phyloP scores from a whole-genome alignment of 2,329 filamentous ascomycete species.

The Xylariales sp. region DNA sequence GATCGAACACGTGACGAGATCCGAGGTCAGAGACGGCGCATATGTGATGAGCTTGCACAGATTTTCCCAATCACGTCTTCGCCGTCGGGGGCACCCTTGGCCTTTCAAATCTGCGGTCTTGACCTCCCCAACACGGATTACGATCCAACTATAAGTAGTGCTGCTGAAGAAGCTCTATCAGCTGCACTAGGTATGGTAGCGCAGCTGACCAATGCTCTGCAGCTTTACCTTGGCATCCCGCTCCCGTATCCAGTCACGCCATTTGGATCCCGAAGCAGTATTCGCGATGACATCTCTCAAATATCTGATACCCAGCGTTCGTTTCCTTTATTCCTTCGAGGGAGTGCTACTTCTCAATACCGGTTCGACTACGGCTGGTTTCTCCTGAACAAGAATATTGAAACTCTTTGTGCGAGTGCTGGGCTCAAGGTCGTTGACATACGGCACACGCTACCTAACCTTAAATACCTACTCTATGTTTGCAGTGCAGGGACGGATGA shows the following conservation, averaged over 20 bases:
- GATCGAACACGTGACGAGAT: conserved; percentile 59
- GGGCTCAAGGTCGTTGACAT: conserved; percentile 83
- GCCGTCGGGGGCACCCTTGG: conserved; percentile 54
- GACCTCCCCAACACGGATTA: conserved; percentile 77
- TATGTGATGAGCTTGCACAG: conserved; percentile 74
- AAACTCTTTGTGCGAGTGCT: conserved; percentile 60
- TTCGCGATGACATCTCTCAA: conserved; percentile 59
- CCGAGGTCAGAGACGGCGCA: conserved; percentile 81
- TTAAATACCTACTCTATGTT: conserved; percentile 89
- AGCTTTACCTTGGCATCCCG: conserved; percentile 74
- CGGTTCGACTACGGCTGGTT: conserved; percentile 97
- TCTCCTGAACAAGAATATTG: conserved; percentile 93
- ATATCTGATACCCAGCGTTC: conserved; percentile 47
- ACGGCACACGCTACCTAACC: conserved; percentile 84
- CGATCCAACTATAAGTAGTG: conserved; percentile 39
- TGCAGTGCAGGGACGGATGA: conserved; percentile 72
- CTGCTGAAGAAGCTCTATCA: conserved; percentile 67
- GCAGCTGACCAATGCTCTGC: conserved; percentile 68
- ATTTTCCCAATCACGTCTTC: conserved; percentile 78
- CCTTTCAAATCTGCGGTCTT: conserved; percentile 79
- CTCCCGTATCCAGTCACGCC: conserved; percentile 76
- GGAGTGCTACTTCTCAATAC: conserved; percentile 68
- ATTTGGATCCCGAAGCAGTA: conserved; percentile 65
- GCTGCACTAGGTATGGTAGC: conserved; percentile 80
- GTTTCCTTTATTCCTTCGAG: conserved; percentile 73